phyloP scores from a whole-genome alignment of 2,329 filamentous ascomycete genomes.

The Pseudophaeomoniella oleicola region DNA sequence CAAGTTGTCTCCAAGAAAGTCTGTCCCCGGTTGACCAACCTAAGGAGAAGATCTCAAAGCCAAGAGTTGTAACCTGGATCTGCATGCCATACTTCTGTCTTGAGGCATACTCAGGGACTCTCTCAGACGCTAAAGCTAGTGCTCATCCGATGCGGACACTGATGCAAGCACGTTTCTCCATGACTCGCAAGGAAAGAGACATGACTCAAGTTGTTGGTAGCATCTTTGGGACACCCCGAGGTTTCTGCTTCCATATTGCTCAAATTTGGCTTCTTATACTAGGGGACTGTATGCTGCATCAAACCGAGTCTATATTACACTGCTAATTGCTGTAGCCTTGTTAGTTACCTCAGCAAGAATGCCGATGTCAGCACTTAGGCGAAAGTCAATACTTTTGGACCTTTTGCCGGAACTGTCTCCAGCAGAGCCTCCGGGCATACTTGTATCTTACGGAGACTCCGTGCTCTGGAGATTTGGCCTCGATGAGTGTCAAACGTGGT shows the following conservation, averaged over 20 bases:
- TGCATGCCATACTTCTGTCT: slow-evolving; percentile 35
- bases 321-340: slow-evolving; percentile 9
- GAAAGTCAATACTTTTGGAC: slow-evolving; percentile 17
- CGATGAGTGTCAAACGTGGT: slow-evolving; percentile 30
- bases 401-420: too few species aligned
- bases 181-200: slow-evolving; percentile 24
- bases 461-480: slow-evolving; percentile 25
- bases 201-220: slow-evolving; percentile 33
- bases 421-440: slow-evolving; percentile 12
- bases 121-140: slow-evolving; percentile 14
- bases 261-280: slow-evolving; percentile 35
- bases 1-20: not conserved
- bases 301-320: slow-evolving; percentile 2
- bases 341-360: slow-evolving; percentile 30
- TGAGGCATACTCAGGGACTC: slow-evolving; percentile 27
- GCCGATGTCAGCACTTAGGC: slow-evolving; percentile 18
- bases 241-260: slow-evolving; percentile 32
- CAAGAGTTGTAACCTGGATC: slow-evolving; percentile 22
- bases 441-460: slow-evolving; percentile 20
- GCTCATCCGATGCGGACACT: slow-evolving; percentile 30
- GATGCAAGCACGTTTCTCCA: slow-evolving; percentile 29
- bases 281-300: slow-evolving; percentile 23
- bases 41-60: slow-evolving; percentile 9
- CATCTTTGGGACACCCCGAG: slow-evolving; percentile 18
- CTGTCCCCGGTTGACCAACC: slow-evolving; percentile 5